phyloP scores from a whole-genome alignment of 2,329 filamentous ascomycete species.

The Paraphaeosphaeria sporulosa region DNA sequence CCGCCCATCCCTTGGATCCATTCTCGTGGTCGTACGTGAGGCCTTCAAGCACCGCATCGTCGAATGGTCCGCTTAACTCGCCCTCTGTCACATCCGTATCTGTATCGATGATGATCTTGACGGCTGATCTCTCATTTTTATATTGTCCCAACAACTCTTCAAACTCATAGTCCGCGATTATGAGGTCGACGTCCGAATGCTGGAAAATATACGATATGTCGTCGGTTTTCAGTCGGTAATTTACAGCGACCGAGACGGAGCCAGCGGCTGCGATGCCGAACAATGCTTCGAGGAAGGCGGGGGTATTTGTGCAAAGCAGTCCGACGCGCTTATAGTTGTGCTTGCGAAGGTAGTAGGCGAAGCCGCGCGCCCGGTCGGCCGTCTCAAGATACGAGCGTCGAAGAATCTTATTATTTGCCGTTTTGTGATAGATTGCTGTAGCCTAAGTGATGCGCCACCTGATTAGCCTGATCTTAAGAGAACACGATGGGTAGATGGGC shows the following conservation, averaged over 20 bases:
- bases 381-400: conserved; percentile 81
- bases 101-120: conserved; percentile 80
- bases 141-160: conserved; percentile 73
- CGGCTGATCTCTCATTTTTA: conserved; percentile 64
- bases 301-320: conserved; percentile 89
- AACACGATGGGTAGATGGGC: neutral
- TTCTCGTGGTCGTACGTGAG: conserved; percentile 72
- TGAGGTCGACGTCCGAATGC: conserved; percentile 83
- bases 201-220: conserved; percentile 92
- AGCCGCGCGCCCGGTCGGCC: conserved; percentile 83
- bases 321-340: conserved; percentile 79
- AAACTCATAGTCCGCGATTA: conserved; percentile 88
- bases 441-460: conserved; percentile 56
- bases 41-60: conserved; percentile 83
- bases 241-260: conserved; percentile 76
- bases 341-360: conserved; percentile 86
- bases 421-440: conserved; percentile 84
- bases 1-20: conserved; percentile 77
- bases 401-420: conserved; percentile 75
- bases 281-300: conserved; percentile 89
- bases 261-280: conserved; percentile 87
- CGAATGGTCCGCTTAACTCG: conserved; percentile 78
- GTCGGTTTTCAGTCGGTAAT: conserved; percentile 78
- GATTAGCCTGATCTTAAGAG: neutral
- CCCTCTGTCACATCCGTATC: conserved; percentile 83